Conservation (phyloP, 2,329 filamentous ascomycete species). For the Trichoderma gracile region DNA sequence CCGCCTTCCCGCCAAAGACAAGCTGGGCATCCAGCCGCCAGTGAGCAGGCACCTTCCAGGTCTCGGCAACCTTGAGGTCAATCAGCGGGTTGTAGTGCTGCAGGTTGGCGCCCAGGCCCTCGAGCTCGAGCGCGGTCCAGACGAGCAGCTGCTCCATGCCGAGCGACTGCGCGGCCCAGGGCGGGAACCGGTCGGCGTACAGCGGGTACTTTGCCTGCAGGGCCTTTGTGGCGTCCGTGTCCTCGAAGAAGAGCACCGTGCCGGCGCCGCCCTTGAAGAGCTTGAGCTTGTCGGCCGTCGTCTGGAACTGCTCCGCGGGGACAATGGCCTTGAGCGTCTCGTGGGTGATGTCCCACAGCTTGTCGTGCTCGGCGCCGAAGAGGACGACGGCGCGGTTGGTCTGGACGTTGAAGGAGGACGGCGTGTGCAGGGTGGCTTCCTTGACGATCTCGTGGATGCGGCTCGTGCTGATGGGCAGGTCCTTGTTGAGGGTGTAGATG, state of each 20-base stretch:
- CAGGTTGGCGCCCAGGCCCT: slow-evolving; percentile 83
- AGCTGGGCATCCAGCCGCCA: slow-evolving; percentile 84
- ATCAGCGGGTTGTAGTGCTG: slow-evolving; percentile 93
- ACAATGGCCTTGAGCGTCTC: slow-evolving; percentile 58
- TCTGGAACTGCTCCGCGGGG: slow-evolving; percentile 61
- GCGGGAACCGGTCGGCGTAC: slow-evolving; percentile 78
- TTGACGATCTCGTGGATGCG: slow-evolving; percentile 66
- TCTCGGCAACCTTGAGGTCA: slow-evolving; percentile 66
- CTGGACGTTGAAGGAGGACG: slow-evolving; percentile 88
- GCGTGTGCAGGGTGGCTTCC: slow-evolving; percentile 66
- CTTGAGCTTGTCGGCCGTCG: slow-evolving; percentile 47
- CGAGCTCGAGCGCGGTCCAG: slow-evolving; percentile 80
- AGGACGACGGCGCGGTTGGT: slow-evolving; percentile 76
- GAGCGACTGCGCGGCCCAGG: slow-evolving; percentile 73
- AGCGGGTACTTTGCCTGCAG: slow-evolving; percentile 68
- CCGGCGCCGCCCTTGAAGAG: slow-evolving; percentile 73
- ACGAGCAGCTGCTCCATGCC: slow-evolving; percentile 77
- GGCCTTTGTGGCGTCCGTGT: slow-evolving; percentile 64
- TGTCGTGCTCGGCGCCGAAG: slow-evolving; percentile 78
- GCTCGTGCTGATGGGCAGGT: slow-evolving; percentile 52
- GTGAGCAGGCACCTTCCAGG: slow-evolving; percentile 68
- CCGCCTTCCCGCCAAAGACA: slow-evolving; percentile 71
- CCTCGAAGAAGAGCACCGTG: slow-evolving; percentile 86
- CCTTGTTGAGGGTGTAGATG: slow-evolving; percentile 67
- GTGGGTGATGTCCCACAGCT: slow-evolving; percentile 76